Percentiles rank a stretch among this genome's conserved stretches.
Conservation (phyloP, 345 rosid species). For the Moricandia arvensis region DNA sequence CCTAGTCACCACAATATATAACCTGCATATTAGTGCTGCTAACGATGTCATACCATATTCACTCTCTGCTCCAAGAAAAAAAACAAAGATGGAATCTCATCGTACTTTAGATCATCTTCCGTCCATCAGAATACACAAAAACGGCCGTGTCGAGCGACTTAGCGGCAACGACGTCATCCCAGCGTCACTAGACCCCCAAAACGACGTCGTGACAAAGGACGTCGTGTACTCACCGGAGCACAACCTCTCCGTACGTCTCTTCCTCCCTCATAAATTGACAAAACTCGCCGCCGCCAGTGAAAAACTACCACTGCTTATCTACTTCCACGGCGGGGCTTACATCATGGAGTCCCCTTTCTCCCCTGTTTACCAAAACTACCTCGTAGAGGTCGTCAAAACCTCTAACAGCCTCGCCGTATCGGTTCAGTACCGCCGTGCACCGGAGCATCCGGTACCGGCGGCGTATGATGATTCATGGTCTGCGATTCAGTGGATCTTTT, state of each 20-base stretch:
- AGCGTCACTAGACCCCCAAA: conserved; percentile 32
- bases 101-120: conserved; percentile 27
- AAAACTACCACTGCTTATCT: conserved; percentile 45
- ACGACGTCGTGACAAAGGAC: conserved; percentile 49
- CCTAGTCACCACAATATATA: not conserved
- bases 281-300: conserved; percentile 16
- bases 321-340: conserved; percentile 59
- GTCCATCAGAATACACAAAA: conserved; percentile 36
- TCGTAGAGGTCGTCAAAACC: conserved; percentile 35
- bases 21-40: not conserved
- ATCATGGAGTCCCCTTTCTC: conserved; percentile 43
- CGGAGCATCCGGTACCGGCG: conserved; percentile 46
- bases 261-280: conserved; percentile 35
- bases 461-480: conserved; percentile 54
- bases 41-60: not conserved
- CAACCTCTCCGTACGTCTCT: conserved; percentile 49
- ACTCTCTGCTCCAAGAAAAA: not conserved
- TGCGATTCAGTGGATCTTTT: conserved; percentile 45
- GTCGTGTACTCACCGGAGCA: conserved; percentile 17
- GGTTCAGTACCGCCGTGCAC: conserved; percentile 46
- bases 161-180: conserved; percentile 41
- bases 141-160: conserved; percentile 47
- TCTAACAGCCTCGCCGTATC: conserved; percentile 44
- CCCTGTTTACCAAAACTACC: conserved; percentile 33
- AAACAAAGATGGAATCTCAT: conserved; percentile 8